These are phyloP conservation scores for Tubosaeta sp. DNA, from an alignment of 768 basidiomycete genomes.

Conservation along the genomic window DNA sequence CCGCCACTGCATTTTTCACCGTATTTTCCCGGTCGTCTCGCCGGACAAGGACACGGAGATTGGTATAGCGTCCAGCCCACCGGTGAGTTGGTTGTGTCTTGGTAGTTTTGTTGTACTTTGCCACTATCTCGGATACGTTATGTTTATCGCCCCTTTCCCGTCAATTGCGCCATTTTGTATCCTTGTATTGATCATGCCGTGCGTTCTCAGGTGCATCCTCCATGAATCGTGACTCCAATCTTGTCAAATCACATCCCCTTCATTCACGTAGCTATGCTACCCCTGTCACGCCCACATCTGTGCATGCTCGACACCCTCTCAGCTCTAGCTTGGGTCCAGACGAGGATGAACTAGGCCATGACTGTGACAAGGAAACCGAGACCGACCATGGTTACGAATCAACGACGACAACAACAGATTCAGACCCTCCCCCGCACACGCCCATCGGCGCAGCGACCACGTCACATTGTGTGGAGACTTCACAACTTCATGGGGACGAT, in stretches of 20 bases:
- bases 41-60: conserved; percentile 16
- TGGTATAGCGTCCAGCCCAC: conserved; percentile 17
- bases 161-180: not conserved
- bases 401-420: conserved; percentile 25
- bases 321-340: conserved; percentile 3
- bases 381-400: conserved; percentile 26
- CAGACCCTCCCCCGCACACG: conserved; percentile 25
- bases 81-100: conserved; percentile 18
- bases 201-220: conserved; percentile 13
- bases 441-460: conserved; percentile 14
- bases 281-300: conserved; percentile 1
- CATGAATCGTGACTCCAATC: conserved; percentile 7
- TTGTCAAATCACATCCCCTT: conserved; percentile 1
- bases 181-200: not conserved
- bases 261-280: conserved; percentile 4
- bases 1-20: conserved; percentile 14
- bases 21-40: conserved; percentile 12
- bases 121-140: not conserved
- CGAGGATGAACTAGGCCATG: conserved; percentile 4
- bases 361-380: conserved; percentile 20
- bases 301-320: conserved; percentile 1
- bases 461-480: conserved; percentile 2
- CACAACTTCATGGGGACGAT: conserved; percentile 13
- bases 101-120: not conserved
- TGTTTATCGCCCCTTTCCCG: not conserved